Conservation (phyloP, 208 protist species). For the Crithidia fasciculata region DNA sequence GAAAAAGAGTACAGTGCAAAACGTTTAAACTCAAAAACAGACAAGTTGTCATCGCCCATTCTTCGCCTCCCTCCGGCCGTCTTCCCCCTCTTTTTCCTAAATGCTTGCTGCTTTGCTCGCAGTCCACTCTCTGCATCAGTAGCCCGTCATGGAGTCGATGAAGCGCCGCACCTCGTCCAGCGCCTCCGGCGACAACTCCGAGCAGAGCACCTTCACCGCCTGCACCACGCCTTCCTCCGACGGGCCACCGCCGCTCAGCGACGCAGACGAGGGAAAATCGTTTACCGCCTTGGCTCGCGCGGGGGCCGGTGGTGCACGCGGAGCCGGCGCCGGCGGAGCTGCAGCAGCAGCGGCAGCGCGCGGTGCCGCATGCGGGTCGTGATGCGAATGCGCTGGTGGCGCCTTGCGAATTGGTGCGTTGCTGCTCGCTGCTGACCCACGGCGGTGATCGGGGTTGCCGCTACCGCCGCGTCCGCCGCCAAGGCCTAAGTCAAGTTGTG, state of each 20-base stretch:
- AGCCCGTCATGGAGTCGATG: slow-evolving; percentile 63
- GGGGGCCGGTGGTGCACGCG: not conserved
- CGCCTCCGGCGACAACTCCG: slow-evolving; percentile 60
- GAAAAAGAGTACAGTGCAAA: slow-evolving; percentile 16
- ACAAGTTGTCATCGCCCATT: not conserved
- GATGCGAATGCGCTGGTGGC: slow-evolving; percentile 1
- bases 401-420: slow-evolving; percentile 18
- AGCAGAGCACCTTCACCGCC: slow-evolving; percentile 82
- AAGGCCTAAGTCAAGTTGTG: too few relatives aligned
- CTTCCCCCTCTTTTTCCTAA: not conserved
- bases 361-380: slow-evolving; percentile 4
- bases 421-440: slow-evolving; percentile 6
- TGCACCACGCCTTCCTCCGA: slow-evolving; percentile 81
- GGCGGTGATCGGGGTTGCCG: slow-evolving; percentile 4
- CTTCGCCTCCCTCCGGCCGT: not conserved
- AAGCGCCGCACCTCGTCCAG: slow-evolving; percentile 79
- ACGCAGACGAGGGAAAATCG: slow-evolving; percentile 25
- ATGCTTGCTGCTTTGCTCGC: not conserved
- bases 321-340: not conserved
- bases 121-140: not conserved
- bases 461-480: not conserved
- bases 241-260: slow-evolving; percentile 41
- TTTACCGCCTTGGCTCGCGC: slow-evolving; percentile 16
- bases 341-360: not conserved
- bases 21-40: too few relatives aligned